Base-by-base conservation (phyloP, 176 grass and related monocot genomes). In the Melocanna baccifera region DNA sequence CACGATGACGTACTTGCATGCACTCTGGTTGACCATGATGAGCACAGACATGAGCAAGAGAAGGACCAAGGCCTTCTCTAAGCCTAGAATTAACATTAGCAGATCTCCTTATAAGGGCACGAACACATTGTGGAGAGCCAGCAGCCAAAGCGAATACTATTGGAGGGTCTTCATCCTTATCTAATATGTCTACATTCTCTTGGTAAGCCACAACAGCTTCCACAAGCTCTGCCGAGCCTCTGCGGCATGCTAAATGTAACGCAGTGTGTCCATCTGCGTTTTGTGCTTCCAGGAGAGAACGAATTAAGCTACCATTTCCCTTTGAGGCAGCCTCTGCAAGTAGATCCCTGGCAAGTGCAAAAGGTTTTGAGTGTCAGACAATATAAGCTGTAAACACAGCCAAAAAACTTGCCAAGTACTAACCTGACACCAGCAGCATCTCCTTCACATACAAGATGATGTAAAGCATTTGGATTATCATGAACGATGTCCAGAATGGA, bases 1-100 rank as follows among this genome's bases (percentile, higher is more conserved):
- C 68, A 75, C 42, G 71, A 86, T 77, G n/a, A 37, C 89, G 15
- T 66, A 99, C 96, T 55, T 65, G 56, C 96, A 99, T 99, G 88
- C 96, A 99, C 77, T 99, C 96, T 43, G 96, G 96, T 78, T 99
- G 89, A 75, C 96, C 96, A 89, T 99, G 91, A 87, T 89, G 92
- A 89, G 96, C 96, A 92, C 96, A 99, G 56, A 99, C 67, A 89
- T 99, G 96, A 41, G 90, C 81, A 91, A 99, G 90, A 81, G 90
- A 94, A 86, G 93, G 93, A 80, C 96, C 86, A 56, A 89, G 86
- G 52, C 91, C 93, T 78, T 94, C 96, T 91, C 89, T 91, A 41
- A 96, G 83, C 61, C 88, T 92, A 66, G 82, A 96, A 87, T 86
- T 81, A 83, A 96, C 88, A 89, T 92, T 79, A 77, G 96, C 84